Conservation (phyloP, 495 filamentous ascomycete genomes). For the Tuber umbilicatum region DNA sequence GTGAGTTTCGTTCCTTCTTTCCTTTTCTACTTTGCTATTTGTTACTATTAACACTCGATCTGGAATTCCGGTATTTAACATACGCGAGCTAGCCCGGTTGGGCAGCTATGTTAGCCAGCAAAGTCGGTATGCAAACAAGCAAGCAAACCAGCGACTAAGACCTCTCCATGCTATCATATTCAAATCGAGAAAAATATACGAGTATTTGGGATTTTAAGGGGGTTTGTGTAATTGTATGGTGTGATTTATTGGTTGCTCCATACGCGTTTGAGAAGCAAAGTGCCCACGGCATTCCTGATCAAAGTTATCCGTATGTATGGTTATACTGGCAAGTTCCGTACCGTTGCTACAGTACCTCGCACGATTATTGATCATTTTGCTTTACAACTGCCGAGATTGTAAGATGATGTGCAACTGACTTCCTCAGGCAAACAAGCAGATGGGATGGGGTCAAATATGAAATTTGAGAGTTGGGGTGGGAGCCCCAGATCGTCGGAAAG, state of each 20-base stretch:
- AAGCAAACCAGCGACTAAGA: background rate
- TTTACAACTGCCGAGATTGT: background rate
- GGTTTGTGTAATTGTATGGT: background rate
- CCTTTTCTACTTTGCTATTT: background rate
- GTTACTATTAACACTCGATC: background rate
- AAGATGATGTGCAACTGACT: background rate
- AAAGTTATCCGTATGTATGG: background rate
- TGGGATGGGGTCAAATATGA: background rate
- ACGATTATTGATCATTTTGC: background rate
- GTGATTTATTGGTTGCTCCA: background rate
- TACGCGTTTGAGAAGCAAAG: background rate
- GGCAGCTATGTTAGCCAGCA: background rate
- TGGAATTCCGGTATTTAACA: background rate
- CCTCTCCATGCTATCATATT: background rate
- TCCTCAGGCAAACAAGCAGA: background rate
- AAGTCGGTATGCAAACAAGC: background rate
- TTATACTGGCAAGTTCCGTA: background rate
- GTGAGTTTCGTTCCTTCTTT: slow-evolving; percentile 1
- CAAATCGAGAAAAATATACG: background rate
- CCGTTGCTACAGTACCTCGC: background rate
- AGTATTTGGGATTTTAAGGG: background rate
- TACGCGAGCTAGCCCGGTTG: background rate
- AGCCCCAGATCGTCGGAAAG: background rate
- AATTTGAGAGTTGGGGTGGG: background rate
- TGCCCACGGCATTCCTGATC: background rate